A percentile compares a stretch with the other conserved stretches of the same genome.
Conservation (phyloP, 148 eudicot species). For the Hydrangea macrophylla region DNA sequence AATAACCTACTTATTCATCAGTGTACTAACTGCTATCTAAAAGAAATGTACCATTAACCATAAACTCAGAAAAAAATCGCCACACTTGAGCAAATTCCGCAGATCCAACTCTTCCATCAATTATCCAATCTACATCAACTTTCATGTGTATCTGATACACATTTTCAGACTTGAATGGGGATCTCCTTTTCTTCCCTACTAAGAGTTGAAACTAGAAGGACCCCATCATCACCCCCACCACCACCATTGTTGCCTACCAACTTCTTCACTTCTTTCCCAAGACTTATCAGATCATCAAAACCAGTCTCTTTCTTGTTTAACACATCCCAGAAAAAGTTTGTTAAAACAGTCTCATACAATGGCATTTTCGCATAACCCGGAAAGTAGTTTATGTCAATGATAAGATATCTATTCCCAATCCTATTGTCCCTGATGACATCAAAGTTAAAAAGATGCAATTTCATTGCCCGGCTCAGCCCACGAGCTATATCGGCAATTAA, state of each 20-base stretch:
- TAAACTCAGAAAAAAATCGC: not conserved
- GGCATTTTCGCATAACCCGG: constrained; percentile 95
- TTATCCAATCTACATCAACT: not conserved
- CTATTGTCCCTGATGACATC: constrained; percentile 67
- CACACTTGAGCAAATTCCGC: constrained; percentile 15
- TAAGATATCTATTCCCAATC: constrained; percentile 66
- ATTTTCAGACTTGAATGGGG: constrained; percentile 24
- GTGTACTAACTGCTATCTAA: constrained; percentile 32
- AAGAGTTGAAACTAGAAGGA: constrained; percentile 15
- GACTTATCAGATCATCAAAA: constrained; percentile 8
- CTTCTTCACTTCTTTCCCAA: constrained; percentile 18
- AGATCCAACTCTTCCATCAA: constrained; percentile 8
- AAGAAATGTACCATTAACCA: constrained; percentile 14
- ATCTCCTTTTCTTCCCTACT: constrained; percentile 20
- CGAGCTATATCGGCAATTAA: constrained; percentile 47
- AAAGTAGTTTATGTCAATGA: constrained; percentile 86
- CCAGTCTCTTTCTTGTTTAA: constrained; percentile 24
- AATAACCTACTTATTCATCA: constrained; percentile 49
- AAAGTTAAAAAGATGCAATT: constrained; percentile 61
- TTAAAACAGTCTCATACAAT: constrained; percentile 56
- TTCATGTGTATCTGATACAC: not conserved
- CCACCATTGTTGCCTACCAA: constrained; percentile 31
- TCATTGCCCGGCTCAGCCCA: constrained; percentile 46
- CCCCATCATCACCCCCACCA: constrained; percentile 16
- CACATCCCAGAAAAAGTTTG: constrained; percentile 68